Evolutionary conservation across 129 eudicot genomes (phyloP).

Genomic region (Flaveria bidentis): DNA sequence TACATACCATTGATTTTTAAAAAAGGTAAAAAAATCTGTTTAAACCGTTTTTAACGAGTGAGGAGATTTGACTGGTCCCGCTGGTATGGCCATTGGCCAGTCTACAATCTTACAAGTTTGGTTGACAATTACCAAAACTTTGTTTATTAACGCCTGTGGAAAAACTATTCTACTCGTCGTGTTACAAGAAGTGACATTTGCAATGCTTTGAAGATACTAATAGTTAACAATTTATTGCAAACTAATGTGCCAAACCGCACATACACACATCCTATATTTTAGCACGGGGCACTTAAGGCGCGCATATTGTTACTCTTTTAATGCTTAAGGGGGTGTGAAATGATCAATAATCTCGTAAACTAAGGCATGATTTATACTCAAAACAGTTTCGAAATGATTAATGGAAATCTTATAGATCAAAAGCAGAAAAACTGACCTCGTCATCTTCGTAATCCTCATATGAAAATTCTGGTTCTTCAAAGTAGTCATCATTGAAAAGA

Average conservation of each 20-base stretch:
- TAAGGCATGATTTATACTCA: conserved; percentile 4
- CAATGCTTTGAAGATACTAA: not conserved
- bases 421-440: conserved; percentile 42
- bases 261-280: not conserved
- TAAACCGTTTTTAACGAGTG: no score
- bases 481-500: conserved; percentile 58
- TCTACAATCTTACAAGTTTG: no score
- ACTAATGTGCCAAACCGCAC: not conserved
- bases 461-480: conserved; percentile 42
- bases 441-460: conserved; percentile 61
- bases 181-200: not conserved
- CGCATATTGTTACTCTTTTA: not conserved
- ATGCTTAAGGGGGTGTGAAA: not conserved
- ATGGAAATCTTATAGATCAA: conserved; percentile 34
- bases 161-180: not conserved
- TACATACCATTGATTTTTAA: no score
- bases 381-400: conserved; percentile 4
- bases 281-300: not conserved
- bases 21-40: no score
- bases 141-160: no score
- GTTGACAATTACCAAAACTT: no score
- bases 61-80: no score
- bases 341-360: conserved; percentile 9
- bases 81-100: no score
- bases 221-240: no score